A percentile compares a stretch with the other conserved stretches of the same genome.
These are phyloP conservation scores for Senecio squalidus DNA, from an alignment of 140 eudicot species.

Conservation along the genomic window DNA sequence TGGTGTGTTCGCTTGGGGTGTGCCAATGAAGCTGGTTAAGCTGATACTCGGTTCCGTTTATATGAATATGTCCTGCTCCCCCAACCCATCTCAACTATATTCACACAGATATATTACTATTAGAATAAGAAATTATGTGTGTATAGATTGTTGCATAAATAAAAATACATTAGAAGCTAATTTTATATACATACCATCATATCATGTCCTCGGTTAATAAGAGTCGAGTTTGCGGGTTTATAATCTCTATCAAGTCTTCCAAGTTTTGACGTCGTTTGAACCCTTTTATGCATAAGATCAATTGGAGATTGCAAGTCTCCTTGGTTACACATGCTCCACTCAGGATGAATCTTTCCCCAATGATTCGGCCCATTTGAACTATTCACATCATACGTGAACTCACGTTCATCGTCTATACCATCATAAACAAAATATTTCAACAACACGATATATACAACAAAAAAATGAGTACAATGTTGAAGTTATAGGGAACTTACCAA, in stretches of 20 bases:
- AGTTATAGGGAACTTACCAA: constrained; percentile 21
- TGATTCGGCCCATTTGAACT: constrained; percentile 50
- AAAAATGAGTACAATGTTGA: not conserved
- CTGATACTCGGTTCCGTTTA: constrained; percentile 43
- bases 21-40: constrained; percentile 74
- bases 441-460: not conserved
- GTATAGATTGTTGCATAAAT: not conserved
- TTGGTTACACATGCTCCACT: constrained; percentile 52
- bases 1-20: constrained; percentile 67
- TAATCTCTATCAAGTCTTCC: constrained; percentile 47
- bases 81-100: constrained; percentile 45
- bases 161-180: not conserved
- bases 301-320: constrained; percentile 72
- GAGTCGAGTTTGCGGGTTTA: constrained; percentile 45
- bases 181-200: constrained; percentile 39
- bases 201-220: constrained; percentile 65
- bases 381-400: constrained; percentile 41
- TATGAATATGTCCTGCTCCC: constrained; percentile 46
- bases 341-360: constrained; percentile 63
- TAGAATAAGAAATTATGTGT: not conserved
- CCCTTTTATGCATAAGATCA: constrained; percentile 46
- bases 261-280: constrained; percentile 33
- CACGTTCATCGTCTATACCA: constrained; percentile 51
- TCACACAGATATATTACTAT: too few relatives aligned
- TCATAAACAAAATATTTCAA: not conserved